Base-by-base conservation (phyloP, 345 rosid genomes). In the Nephelium lappaceum region DNA sequence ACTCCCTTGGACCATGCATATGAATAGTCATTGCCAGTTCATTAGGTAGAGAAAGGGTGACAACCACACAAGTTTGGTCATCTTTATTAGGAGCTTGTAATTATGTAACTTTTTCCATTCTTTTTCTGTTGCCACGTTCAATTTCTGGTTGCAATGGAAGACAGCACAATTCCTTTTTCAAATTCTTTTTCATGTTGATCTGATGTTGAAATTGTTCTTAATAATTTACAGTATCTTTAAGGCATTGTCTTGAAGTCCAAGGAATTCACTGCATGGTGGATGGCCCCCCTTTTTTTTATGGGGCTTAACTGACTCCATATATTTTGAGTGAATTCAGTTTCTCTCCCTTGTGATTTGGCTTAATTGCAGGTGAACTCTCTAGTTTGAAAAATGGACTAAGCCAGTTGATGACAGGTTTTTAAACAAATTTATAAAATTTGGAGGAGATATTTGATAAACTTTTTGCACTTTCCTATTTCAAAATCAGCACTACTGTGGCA, bases 1-100 rank as follows among this genome's bases (percentile, higher is more conserved):
- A 78, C 81, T 73, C 86, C 1, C 87, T 85, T 1, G 89, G 91
- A 41, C 81, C 95, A 11, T 89, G 89, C 76, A 74, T 88, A 42
- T 86, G 83, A 84, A 72, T 23, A 51, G 19, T 25, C 43, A 76
- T 18, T 47, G 55, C 63, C 55, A 79, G 72, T 67, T 75, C 71
- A 71, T 51, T 38, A 71, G 19, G 42, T 77, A 62, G 64, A 72
- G 61, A 69, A 39, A 53, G 19, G 75, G 62, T 49, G 43, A 57
- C 51, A 45, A 21, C 24, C 71, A 58, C 75, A 61, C 23, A 67
- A 79, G 69, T 57, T 76, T 75, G n/a, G 55, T 77, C 31, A 25
- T 78, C 65, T 55, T 51, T 77, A 9, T 25, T 60, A 75, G 71
- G 77, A 77, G 66, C 80, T 41, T 84, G 86, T 81, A 78, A 80